Base-by-base conservation (phyloP, 2,329 filamentous ascomycete genomes). In the Aspergillus tubingensis region DNA sequence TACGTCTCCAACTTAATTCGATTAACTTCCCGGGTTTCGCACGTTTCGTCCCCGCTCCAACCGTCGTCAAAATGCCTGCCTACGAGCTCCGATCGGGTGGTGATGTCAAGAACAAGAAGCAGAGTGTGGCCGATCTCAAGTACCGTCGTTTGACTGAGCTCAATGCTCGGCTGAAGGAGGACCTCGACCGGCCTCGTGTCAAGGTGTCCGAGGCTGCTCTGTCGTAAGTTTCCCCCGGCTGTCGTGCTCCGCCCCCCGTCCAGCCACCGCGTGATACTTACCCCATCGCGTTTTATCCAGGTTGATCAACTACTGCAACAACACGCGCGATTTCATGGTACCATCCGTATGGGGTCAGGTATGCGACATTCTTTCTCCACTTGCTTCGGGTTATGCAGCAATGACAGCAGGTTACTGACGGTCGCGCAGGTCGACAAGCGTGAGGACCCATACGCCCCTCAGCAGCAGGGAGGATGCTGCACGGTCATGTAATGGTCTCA, bases 71-170 rank as follows among this genome's bases (percentile, higher is more conserved):
- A 67, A 88, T 87, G 84, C 82, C 85, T 70, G 75, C 86, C 61
- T 89, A 89, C 79, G 86, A 88, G 76, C 82, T 88, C 70, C 85
- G 86, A 76, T 83, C 83, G 62, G 86, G 85, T 67, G 85, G 86
- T 68, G 86, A 87, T 74, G 79, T 84, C 69, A 87, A 86, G 85
- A 96, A 93, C 83, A 98, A 96, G 83, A 97, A 97, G 85, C 95
- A 98, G 82, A 96, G 92, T 77, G 98, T 99, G 91, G 94, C 94
- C 70, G 95, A 99, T 78, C 86, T 99, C 67, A 99, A 99, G 85
- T 87, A 98, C 73, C 89, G 95, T 73, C 90, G 95, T 67, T 85
- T 99, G 79, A 98, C 93, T 63, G 95, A 99, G 82, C 87, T 99
- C 73, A 99, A 98, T 85, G 92, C 92, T 79, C 90, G 95, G 71